These are phyloP conservation scores for Tolypocladium endophyticum DNA, from an alignment of 2,329 filamentous ascomycete species.

Conservation along the genomic window DNA sequence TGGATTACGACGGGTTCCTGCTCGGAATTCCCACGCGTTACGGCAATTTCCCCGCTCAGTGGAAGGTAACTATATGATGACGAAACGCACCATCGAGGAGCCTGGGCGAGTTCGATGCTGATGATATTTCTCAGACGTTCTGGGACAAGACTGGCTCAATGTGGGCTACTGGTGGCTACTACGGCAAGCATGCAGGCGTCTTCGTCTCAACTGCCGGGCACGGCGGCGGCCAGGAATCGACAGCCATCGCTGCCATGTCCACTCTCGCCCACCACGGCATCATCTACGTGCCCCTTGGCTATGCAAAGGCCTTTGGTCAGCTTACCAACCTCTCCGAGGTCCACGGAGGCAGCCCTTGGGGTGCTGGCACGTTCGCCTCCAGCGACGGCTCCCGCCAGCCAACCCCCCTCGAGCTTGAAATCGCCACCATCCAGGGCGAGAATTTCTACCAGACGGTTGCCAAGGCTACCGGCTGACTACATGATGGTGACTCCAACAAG, in stretches of 20 bases:
- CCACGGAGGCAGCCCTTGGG: slow-evolving; percentile 84
- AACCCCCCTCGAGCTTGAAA: slow-evolving; percentile 58
- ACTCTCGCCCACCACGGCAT: slow-evolving; percentile 90
- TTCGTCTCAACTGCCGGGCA: slow-evolving; percentile 80
- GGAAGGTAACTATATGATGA: slow-evolving; percentile 46
- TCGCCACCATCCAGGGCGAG: slow-evolving; percentile 78
- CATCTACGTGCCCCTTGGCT: slow-evolving; percentile 92
- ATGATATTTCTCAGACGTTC: slow-evolving; percentile 38
- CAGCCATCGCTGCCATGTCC: slow-evolving; percentile 68
- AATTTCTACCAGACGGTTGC: slow-evolving; percentile 67
- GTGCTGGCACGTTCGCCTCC: slow-evolving; percentile 78
- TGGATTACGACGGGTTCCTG: slow-evolving; percentile 77
- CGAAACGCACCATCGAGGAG: neutral
- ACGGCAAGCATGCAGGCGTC: slow-evolving; percentile 81
- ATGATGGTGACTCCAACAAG: slow-evolving; percentile 39
- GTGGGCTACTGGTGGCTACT: slow-evolving; percentile 68
- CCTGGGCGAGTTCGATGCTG: neutral
- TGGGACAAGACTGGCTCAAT: slow-evolving; percentile 85
- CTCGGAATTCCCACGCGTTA: slow-evolving; percentile 92
- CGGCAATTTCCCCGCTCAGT: slow-evolving; percentile 95
- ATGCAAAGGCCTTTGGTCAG: slow-evolving; percentile 64
- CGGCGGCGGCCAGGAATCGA: slow-evolving; percentile 91
- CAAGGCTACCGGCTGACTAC: slow-evolving; percentile 70
- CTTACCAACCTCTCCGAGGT: slow-evolving; percentile 67
- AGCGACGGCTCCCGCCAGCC: slow-evolving; percentile 80